Percentiles rank a stretch among this genome's conserved stretches.
These are phyloP conservation scores for Teratosphaeria epicoccoides DNA, from an alignment of 2,329 filamentous ascomycete genomes.

Conservation along the genomic window DNA sequence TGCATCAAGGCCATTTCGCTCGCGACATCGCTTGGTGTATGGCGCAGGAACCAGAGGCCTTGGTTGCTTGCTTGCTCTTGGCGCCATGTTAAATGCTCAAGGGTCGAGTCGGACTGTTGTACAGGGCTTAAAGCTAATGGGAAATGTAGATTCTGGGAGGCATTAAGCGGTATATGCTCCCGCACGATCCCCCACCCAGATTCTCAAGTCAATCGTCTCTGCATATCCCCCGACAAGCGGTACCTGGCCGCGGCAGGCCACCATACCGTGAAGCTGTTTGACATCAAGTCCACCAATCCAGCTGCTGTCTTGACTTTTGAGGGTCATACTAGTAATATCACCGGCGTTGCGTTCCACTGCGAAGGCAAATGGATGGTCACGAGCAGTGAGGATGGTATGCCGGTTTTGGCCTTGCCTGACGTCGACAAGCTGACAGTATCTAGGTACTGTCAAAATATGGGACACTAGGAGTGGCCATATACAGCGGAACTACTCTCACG, in stretches of 20 bases:
- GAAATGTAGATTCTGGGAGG: slow-evolving; percentile 79
- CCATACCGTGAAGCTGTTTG: slow-evolving; percentile 92
- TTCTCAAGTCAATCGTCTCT: slow-evolving; percentile 95
- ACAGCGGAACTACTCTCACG: slow-evolving; percentile 88
- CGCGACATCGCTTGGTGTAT: too few species aligned
- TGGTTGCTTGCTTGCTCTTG: not conserved
- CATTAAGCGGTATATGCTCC: slow-evolving; percentile 92
- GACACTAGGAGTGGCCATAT: slow-evolving; percentile 77
- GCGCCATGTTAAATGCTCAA: not conserved
- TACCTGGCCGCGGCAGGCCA: slow-evolving; percentile 74
- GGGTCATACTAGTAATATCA: slow-evolving; percentile 91
- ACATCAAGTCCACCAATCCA: slow-evolving; percentile 97
- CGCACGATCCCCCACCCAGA: slow-evolving; percentile 96
- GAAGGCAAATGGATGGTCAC: slow-evolving; percentile 99
- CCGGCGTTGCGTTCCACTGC: slow-evolving; percentile 93
- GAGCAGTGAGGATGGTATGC: slow-evolving; percentile 73
- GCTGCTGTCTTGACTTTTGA: slow-evolving; percentile 89
- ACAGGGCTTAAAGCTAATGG: not conserved
- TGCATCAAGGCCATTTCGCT: not conserved
- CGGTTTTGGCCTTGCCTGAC: not conserved
- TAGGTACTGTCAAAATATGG: slow-evolving; percentile 85
- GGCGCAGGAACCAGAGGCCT: too few species aligned
- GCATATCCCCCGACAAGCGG: slow-evolving; percentile 95
- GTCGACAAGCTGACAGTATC: not conserved
- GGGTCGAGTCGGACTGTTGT: not conserved